These are phyloP conservation scores for Austropuccinia psidii DNA, from an alignment of 1,284 basidiomycete species.

Conservation along the genomic window DNA sequence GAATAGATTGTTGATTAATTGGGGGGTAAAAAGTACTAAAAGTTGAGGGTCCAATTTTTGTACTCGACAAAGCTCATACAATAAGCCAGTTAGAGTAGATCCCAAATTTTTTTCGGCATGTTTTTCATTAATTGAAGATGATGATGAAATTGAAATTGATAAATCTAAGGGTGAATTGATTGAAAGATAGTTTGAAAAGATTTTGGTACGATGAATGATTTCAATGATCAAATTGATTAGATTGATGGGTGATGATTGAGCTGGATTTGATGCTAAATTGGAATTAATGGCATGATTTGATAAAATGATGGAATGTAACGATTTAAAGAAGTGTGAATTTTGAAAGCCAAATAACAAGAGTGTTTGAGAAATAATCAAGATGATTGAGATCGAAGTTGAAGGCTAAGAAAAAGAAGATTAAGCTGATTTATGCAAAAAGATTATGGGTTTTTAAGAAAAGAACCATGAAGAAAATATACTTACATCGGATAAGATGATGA, in stretches of 20 bases:
- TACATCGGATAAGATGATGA: too few relatives aligned
- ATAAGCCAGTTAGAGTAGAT: slow-evolving; percentile 48
- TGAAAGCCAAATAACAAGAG: slow-evolving; percentile 19
- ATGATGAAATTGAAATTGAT: too few relatives aligned
- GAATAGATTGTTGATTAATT: slow-evolving; percentile 82
- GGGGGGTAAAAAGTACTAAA: slow-evolving; percentile 61
- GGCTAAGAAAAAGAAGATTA: slow-evolving; percentile 11
- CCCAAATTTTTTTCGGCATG: slow-evolving; percentile 25
- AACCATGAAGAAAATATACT: too few relatives aligned
- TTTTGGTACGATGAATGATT: background rate
- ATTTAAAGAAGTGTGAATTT: slow-evolving; percentile 20
- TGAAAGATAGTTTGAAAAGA: background rate
- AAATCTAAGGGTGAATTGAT: background rate
- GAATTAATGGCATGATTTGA: slow-evolving; percentile 5
- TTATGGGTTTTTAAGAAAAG: too few relatives aligned
- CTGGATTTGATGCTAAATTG: slow-evolving; percentile 7
- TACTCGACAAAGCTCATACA: slow-evolving; percentile 85
- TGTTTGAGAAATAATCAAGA: slow-evolving; percentile 7
- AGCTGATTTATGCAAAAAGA: too few relatives aligned
- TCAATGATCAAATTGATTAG: background rate
- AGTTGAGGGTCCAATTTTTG: slow-evolving; percentile 70
- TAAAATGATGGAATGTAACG: slow-evolving; percentile 11
- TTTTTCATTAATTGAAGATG: too few relatives aligned
- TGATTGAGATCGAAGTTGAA: background rate
- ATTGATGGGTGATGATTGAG: background rate